These are phyloP conservation scores for Lobosporangium transversale DNA, from an alignment of 192 early-diverging fungal genomes.

Conservation along the genomic window DNA sequence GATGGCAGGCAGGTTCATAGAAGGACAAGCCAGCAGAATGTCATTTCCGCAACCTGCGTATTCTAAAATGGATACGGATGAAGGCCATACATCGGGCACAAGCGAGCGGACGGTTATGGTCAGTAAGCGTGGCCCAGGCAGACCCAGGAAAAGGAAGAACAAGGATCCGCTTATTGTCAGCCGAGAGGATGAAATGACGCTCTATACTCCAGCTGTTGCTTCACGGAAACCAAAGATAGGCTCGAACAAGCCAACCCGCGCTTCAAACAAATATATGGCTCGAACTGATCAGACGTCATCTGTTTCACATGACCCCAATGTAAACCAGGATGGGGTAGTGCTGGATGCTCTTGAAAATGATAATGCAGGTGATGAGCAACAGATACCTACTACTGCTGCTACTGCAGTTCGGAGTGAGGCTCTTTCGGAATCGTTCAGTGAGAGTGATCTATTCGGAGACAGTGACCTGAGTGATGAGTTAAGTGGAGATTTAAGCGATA, in stretches of 20 bases:
- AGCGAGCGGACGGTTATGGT: not conserved
- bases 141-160: conserved; percentile 44
- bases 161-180: conserved; percentile 40
- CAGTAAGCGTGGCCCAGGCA: conserved; percentile 37
- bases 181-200: conserved; percentile 36
- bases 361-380: not conserved
- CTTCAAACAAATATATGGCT: not conserved
- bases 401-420: not conserved
- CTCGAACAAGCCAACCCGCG: not conserved
- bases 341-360: conserved; percentile 6
- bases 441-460: conserved; percentile 39
- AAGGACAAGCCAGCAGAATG: too few relatives aligned
- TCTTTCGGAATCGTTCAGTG: not conserved
- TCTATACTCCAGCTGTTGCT: conserved; percentile 37
- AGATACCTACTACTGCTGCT: too few relatives aligned
- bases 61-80: not conserved
- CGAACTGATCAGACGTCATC: conserved; percentile 18
- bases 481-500: conserved; percentile 48
- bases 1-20: too few relatives aligned
- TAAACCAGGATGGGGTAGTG: conserved; percentile 30
- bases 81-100: not conserved
- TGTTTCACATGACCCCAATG: conserved; percentile 32
- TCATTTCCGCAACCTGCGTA: not conserved
- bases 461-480: conserved; percentile 45
- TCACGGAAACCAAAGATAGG: conserved; percentile 2